Conservation (phyloP, 768 basidiomycete genomes). For the Mycena albidolilacea region DNA sequence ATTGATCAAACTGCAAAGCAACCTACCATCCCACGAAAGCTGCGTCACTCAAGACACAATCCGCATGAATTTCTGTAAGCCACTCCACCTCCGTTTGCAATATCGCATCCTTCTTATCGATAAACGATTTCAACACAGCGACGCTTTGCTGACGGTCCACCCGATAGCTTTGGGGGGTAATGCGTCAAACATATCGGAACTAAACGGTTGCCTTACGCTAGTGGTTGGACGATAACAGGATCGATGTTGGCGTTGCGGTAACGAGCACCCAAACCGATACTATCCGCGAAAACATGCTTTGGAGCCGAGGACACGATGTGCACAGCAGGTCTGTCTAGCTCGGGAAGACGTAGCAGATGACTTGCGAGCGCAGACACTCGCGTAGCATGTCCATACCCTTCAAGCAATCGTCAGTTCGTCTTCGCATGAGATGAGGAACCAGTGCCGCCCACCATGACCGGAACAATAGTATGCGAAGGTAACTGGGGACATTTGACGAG, state of each 20-base stretch:
- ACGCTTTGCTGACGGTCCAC: constrained; percentile 83
- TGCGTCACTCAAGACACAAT: constrained; percentile 82
- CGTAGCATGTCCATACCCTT: constrained; percentile 89
- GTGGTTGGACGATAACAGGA: constrained; percentile 85
- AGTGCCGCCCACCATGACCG: constrained; percentile 69
- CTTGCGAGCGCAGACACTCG: constrained; percentile 82
- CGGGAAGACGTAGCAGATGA: constrained; percentile 65
- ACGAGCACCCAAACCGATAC: constrained; percentile 71
- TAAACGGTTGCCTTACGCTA: constrained; percentile 69
- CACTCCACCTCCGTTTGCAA: constrained; percentile 70
- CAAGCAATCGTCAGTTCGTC: constrained; percentile 9
- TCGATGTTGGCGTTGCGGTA: constrained; percentile 84
- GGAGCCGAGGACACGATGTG: constrained; percentile 85
- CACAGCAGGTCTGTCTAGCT: constrained; percentile 60
- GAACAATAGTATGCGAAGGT: constrained; percentile 82
- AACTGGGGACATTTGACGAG: constrained; percentile 42
- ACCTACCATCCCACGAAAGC: constrained; percentile 84
- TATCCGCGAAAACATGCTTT: constrained; percentile 76
- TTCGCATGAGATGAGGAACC: neutral
- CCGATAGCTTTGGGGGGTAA: constrained; percentile 63
- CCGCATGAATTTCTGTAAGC: constrained; percentile 65
- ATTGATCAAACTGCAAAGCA: neutral
- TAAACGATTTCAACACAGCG: constrained; percentile 71
- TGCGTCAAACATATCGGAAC: constrained; percentile 21
- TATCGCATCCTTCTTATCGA: constrained; percentile 67